Evolutionary conservation across 352 stramenopile genomes (phyloP).

Genomic region (Phytophthora pisi): DNA sequence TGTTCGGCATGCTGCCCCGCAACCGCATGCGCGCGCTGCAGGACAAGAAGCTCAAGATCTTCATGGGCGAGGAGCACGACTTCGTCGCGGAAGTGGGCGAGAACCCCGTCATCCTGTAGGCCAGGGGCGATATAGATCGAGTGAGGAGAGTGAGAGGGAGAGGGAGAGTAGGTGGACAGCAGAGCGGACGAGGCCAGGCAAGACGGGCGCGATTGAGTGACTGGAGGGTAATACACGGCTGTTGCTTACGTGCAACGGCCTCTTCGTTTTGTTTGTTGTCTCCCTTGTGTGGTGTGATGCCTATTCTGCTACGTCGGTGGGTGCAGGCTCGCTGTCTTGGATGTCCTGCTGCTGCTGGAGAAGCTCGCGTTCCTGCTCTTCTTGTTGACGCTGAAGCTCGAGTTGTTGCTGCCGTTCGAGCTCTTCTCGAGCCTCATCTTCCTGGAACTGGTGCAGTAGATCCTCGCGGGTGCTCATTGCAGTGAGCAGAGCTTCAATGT

Average conservation of each 20-base stretch:
- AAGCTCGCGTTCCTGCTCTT: conserved; percentile 4
- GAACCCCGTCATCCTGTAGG: conserved; percentile 83
- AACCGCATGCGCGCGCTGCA: conserved; percentile 96
- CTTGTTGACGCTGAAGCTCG: conserved; percentile 6
- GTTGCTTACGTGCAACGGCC: conserved; percentile 8
- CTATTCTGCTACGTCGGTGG: conserved; percentile 8
- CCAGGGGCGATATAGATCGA: conserved; percentile 30
- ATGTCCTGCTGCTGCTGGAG: conserved; percentile 15
- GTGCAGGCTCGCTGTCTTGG: neutral
- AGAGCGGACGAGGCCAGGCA: neutral
- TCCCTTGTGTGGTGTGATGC: neutral
- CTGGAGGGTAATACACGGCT: conserved; percentile 22
- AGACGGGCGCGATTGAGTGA: neutral
- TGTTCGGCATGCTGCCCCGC: conserved; percentile 98
- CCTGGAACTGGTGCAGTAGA: conserved; percentile 33
- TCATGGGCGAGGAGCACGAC: conserved; percentile 92
- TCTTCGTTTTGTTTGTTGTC: conserved; percentile 9
- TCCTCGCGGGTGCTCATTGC: conserved; percentile 35
- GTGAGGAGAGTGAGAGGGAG: conserved; percentile 2
- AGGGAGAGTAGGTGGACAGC: neutral
- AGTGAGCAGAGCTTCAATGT: conserved; percentile 43
- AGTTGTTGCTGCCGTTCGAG: conserved; percentile 16
- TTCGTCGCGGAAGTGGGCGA: conserved; percentile 89
- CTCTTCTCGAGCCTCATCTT: conserved; percentile 23
- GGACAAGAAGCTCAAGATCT: conserved; percentile 98